Base-by-base conservation (phyloP, 257 asterid species). In the Eustoma russellianum region DNA sequence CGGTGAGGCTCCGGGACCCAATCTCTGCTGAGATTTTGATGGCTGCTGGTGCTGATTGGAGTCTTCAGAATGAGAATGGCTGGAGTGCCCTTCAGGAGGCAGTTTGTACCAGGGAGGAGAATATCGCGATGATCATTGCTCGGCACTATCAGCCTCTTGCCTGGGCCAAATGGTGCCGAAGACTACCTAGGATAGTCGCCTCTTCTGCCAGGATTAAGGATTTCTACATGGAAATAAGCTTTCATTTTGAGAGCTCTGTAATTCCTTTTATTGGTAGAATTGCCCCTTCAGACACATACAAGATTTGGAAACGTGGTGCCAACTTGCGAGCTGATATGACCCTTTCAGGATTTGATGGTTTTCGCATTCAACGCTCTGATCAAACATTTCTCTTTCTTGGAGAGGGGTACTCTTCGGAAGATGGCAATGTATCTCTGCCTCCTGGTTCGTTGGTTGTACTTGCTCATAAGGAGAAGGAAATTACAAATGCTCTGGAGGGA, bases 31-130 rank as follows among this genome's bases (percentile, higher is more conserved):
- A 92, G 78, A 81, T 92, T 63, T 79, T 92, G 72, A 92, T 92
- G 99, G 80, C 95, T 14, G 94, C 95, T 34, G 99, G 99, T 63
- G 97, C 99, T 46, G 94, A 92, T 71, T 92, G 99, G 99, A 92
- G 99, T 69, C 93, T 92, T 41, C 99, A 88, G 76, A 92, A 92
- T 57, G 99, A 92, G 57, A 81, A 83, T 41, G 99, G 99, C 12
- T 92, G 99, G 99, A 92, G 95, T 72, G 95, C 99, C 17, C 94
- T 92, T 30, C 99, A 92, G 74, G 99, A 92, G 84, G 99, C 99
- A 14, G 99, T 92, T 54, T 92, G 99, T 59, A 85, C 93, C n/a
- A 65, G 87, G 70, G 99, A 88, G 73, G 97, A 92, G 72, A 79
- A 68, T 66, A 88, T 92, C 63, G 94, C 97, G 49, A 79, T 88